Evolutionary conservation across 768 basidiomycete species (phyloP).

Genomic region (Naganishia vaughanmartiniae): DNA sequence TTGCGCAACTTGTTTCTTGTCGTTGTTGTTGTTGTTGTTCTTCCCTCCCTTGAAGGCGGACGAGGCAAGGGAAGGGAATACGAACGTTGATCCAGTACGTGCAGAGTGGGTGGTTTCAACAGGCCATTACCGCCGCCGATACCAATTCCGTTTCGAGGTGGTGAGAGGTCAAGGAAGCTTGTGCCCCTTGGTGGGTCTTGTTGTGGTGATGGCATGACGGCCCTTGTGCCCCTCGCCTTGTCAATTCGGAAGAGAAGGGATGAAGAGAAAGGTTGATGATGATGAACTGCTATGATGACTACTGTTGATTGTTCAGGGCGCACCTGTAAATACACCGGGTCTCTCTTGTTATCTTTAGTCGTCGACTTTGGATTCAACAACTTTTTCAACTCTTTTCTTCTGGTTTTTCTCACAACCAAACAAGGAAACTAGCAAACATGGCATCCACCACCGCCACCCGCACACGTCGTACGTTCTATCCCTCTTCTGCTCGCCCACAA

Average conservation of each 20-base stretch:
- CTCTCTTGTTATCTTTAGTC: neutral
- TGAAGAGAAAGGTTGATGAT: neutral
- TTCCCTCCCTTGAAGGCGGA: neutral
- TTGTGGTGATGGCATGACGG: neutral
- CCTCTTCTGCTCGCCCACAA: neutral
- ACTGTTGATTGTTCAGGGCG: neutral
- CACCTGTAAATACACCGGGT: neutral
- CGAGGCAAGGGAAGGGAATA: neutral
- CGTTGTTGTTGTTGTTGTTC: neutral
- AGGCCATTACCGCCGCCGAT: no score
- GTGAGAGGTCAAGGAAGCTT: constrained; percentile 5
- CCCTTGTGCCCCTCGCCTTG: neutral
- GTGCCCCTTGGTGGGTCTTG: neutral
- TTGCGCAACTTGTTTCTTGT: neutral
- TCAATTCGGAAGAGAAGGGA: neutral
- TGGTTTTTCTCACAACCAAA: neutral
- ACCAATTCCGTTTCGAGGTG: neutral
- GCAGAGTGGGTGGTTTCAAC: no score
- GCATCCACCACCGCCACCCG: neutral
- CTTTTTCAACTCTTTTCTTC: neutral
- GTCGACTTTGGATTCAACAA: neutral
- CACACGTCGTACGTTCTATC: neutral
- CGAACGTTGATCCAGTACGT: no score
- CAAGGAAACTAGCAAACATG: neutral
- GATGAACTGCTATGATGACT: neutral